Percentiles rank a stretch among this genome's conserved stretches.
Evolutionary conservation across 1,139 yeast species (phyloP).

Genomic region (Candida tropicalis): DNA sequence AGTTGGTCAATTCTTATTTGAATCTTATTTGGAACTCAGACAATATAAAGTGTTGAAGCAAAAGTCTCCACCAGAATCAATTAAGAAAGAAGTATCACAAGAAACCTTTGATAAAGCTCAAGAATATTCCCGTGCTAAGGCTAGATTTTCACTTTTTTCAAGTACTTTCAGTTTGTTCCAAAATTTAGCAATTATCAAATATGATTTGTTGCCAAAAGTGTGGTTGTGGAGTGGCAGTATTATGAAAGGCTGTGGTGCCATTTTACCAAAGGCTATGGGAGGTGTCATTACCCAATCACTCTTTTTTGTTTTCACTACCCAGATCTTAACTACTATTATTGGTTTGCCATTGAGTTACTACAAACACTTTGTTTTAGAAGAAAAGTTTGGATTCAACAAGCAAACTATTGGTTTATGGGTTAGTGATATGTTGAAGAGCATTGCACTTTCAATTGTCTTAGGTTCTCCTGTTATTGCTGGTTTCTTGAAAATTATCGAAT

Average conservation of each 20-base stretch:
- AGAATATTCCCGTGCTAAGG: conserved; percentile 80
- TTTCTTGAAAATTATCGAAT: conserved; percentile 77
- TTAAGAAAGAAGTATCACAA: conserved; percentile 65
- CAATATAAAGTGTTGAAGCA: conserved; percentile 69
- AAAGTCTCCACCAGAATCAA: conserved; percentile 61
- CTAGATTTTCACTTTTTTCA: conserved; percentile 64
- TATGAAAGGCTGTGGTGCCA: conserved; percentile 32
- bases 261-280: conserved; percentile 47
- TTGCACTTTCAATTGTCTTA: conserved; percentile 54
- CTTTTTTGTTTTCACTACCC: conserved; percentile 52
- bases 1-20: conserved; percentile 73
- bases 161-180: conserved; percentile 55
- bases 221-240: conserved; percentile 60
- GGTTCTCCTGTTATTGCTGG: conserved; percentile 76
- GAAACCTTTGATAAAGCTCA: conserved; percentile 81
- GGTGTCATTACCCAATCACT: conserved; percentile 71
- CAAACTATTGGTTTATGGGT: conserved; percentile 72
- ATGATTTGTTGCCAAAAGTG: conserved; percentile 65
- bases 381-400: conserved; percentile 90
- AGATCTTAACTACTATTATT: conserved; percentile 50
- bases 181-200: conserved; percentile 60
- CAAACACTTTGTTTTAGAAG: conserved; percentile 85
- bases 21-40: conserved; percentile 71
- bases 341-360: conserved; percentile 74
- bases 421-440: conserved; percentile 66